Evolutionary conservation across 306 rosid species (phyloP).

Genomic region (Malus sieversii): DNA sequence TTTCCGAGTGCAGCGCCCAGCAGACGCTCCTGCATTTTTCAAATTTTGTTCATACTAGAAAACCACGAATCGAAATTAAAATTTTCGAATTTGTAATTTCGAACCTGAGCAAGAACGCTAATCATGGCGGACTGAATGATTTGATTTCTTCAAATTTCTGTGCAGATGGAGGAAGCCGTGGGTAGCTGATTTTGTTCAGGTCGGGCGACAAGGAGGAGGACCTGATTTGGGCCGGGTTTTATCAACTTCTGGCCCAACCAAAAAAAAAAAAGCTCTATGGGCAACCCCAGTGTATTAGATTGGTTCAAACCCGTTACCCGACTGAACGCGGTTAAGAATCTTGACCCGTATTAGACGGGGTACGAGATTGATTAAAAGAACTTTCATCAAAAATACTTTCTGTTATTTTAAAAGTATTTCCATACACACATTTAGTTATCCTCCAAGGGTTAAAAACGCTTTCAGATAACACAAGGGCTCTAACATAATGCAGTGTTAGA

Average conservation of each 20-base stretch:
- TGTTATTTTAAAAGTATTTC: too few species aligned
- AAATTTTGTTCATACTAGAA: neutral
- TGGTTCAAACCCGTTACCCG: too few species aligned
- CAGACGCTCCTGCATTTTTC: conserved; percentile 54
- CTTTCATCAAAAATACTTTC: too few species aligned
- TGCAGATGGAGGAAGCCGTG: neutral
- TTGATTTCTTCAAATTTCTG: neutral
- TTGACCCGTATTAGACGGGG: too few species aligned
- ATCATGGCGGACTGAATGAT: conserved; percentile 37
- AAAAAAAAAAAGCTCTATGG: neutral
- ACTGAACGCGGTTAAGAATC: too few species aligned
- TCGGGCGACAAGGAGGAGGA: neutral
- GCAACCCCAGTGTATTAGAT: neutral
- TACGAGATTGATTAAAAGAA: too few species aligned
- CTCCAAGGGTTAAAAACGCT: too few species aligned
- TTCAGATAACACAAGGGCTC: too few species aligned
- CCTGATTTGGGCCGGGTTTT: neutral
- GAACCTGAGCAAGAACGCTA: conserved; percentile 74
- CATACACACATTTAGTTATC: too few species aligned
- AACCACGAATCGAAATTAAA: neutral
- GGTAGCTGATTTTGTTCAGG: neutral
- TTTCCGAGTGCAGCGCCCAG: conserved; percentile 77
- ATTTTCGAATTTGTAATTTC: neutral
- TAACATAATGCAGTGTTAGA: too few species aligned
- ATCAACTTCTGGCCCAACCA: neutral